Evolutionary conservation across 75 land plant species (phyloP).

Genomic region (Cunninghamia lanceolata): DNA sequence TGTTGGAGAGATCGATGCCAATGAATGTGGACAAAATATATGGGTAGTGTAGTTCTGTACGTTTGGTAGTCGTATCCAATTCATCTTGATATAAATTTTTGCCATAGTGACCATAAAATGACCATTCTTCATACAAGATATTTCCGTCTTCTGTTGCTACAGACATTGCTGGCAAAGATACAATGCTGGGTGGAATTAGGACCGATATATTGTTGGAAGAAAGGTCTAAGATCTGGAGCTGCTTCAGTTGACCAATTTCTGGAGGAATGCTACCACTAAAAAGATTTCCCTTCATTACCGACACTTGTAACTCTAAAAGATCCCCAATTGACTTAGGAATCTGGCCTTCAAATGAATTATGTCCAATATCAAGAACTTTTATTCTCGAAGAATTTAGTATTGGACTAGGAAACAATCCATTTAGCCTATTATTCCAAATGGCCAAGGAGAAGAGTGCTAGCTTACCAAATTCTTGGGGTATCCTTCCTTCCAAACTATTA

Average conservation of each 20-base stretch:
- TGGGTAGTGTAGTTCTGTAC: too few species aligned
- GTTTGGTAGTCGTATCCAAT: too few species aligned
- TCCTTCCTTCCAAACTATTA: slow-evolving; percentile 20
- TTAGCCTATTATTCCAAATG: background rate
- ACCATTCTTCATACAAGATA: background rate
- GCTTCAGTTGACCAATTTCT: background rate
- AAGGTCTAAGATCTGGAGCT: background rate
- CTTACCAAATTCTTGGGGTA: slow-evolving; percentile 17
- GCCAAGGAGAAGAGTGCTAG: background rate
- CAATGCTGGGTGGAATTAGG: background rate
- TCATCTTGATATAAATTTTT: too few species aligned
- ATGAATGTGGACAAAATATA: too few species aligned
- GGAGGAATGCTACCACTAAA: background rate
- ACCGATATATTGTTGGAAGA: background rate
- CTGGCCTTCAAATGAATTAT: background rate
- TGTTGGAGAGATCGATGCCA: too few species aligned
- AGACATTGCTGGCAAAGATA: background rate
- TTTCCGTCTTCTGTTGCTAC: background rate
- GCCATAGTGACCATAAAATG: too few species aligned
- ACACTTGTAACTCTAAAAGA: background rate
- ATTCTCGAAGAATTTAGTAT: background rate
- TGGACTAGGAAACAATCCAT: background rate
- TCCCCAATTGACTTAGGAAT: background rate
- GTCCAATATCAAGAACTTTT: background rate
- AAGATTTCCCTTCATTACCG: background rate